Evolutionary conservation across 352 stramenopile species (phyloP).

Genomic region (Phytophthora europaea): DNA sequence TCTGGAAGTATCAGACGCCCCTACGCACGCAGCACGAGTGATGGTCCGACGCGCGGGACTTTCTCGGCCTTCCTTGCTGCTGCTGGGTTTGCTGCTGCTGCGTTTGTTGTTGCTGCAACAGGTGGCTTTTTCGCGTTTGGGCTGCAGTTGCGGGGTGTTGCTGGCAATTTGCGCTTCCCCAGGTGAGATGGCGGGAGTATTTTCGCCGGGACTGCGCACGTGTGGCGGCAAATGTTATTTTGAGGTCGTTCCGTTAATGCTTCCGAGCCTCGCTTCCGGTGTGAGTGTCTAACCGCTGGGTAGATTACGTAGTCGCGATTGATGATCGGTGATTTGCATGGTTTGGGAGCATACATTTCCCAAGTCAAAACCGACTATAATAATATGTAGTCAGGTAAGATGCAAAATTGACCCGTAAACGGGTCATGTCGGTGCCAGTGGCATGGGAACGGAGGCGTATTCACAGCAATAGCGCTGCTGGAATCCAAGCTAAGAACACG

Average conservation of each 20-base stretch:
- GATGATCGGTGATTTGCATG: constrained; percentile 23
- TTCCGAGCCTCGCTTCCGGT: constrained; percentile 12
- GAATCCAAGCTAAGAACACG: constrained; percentile 3
- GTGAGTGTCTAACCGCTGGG: constrained; percentile 28
- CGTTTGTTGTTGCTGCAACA: constrained; percentile 3
- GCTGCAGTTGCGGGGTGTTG: constrained; percentile 26
- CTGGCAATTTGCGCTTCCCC: constrained; percentile 11
- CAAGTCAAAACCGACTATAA: constrained; percentile 28
- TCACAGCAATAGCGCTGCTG: constrained; percentile 21
- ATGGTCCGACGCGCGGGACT: constrained; percentile 25
- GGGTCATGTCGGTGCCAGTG: background rate
- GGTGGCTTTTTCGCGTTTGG: constrained; percentile 39
- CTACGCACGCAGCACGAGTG: constrained; percentile 19
- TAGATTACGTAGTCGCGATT: constrained; percentile 33
- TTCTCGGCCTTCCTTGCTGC: constrained; percentile 22
- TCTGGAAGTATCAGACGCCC: constrained; percentile 28
- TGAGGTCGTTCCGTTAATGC: constrained; percentile 43
- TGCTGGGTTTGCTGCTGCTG: constrained; percentile 26
- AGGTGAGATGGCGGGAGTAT: constrained; percentile 42
- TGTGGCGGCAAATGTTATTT: constrained; percentile 40
- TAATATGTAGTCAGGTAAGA: constrained; percentile 21
- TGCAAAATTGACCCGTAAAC: constrained; percentile 20
- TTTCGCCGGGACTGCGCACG: constrained; percentile 25
- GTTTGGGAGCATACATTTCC: constrained; percentile 20
- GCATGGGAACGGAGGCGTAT: constrained; percentile 10